Evolutionary conservation across 2,329 filamentous ascomycete species (phyloP).

Genomic region (Sarocladium kiliense): DNA sequence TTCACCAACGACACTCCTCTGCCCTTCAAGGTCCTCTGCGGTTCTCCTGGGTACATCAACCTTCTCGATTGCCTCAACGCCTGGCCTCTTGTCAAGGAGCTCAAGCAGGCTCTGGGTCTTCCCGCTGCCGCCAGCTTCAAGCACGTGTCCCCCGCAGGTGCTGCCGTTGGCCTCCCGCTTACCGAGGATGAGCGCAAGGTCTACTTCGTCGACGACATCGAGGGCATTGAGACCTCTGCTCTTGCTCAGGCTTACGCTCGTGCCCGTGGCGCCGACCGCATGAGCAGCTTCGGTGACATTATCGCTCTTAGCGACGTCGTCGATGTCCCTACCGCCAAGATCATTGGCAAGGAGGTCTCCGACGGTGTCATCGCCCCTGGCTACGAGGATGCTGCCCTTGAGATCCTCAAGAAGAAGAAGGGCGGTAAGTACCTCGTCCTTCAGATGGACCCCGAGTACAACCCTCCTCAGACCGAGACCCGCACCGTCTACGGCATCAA

Average conservation of each 20-base stretch:
- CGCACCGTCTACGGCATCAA: constrained; percentile 87
- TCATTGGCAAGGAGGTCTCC: constrained; percentile 96
- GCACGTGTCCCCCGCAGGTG: constrained; percentile 95
- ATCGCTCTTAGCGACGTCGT: constrained; percentile 90
- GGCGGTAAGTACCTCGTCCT: constrained; percentile 94
- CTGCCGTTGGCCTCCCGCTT: constrained; percentile 86
- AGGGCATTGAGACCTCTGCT: constrained; percentile 76
- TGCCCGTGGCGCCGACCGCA: constrained; percentile 91
- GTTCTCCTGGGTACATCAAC: constrained; percentile 95
- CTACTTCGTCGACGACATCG: constrained; percentile 96
- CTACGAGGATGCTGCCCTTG: constrained; percentile 79
- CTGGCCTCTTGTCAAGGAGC: constrained; percentile 94
- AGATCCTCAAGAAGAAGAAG: constrained; percentile 96
- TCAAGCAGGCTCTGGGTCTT: constrained; percentile 80
- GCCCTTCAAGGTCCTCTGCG: constrained; percentile 91
- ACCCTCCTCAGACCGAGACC: constrained; percentile 73
- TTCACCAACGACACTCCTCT: constrained; percentile 68
- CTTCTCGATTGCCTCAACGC: constrained; percentile 93
- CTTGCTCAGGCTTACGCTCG: constrained; percentile 94
- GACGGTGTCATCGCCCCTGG: constrained; percentile 92
- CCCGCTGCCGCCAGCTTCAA: constrained; percentile 97
- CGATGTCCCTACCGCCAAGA: constrained; percentile 89
- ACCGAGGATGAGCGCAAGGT: constrained; percentile 88
- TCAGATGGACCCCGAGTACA: constrained; percentile 86
- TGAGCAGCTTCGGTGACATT: constrained; percentile 97